Conservation (phyloP, 2,329 filamentous ascomycete species). For the Thermoascus crustaceus region DNA sequence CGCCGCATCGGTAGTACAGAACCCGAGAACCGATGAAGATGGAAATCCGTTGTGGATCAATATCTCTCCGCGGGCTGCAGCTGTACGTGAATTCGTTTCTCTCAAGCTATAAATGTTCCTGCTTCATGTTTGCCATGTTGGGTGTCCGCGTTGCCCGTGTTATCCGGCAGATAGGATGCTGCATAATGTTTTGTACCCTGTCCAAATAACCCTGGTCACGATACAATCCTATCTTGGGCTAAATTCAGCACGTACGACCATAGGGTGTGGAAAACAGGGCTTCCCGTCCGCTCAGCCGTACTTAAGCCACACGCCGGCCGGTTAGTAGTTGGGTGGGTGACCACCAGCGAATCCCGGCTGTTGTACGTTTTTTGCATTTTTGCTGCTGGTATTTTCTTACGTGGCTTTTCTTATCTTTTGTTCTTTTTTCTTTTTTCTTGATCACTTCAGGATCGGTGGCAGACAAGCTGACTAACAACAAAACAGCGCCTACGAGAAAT, state of each 20-base stretch:
- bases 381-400: too few species aligned
- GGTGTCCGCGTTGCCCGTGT: conserved; percentile 1
- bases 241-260: conserved; percentile 34
- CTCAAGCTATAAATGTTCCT: conserved; percentile 1
- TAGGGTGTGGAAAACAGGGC: conserved; percentile 40
- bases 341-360: conserved; percentile 39
- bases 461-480: conserved; percentile 5
- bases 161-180: not conserved
- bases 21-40: conserved; percentile 72
- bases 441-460: conserved; percentile 1
- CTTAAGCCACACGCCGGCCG: conserved; percentile 39
- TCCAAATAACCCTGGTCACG: not conserved
- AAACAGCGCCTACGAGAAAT: conserved; percentile 63
- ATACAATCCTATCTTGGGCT: conserved; percentile 10
- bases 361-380: conserved; percentile 33
- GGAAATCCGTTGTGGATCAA: conserved; percentile 76
- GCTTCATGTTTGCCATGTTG: not conserved
- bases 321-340: conserved; percentile 42
- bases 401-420: conserved; percentile 8
- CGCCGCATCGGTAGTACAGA: conserved; percentile 44
- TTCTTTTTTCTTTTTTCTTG: conserved; percentile 4
- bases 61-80: conserved; percentile 74
- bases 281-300: conserved; percentile 41
- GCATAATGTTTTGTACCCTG: conserved; percentile 1
- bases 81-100: conserved; percentile 45